Evolutionary conservation across 2,329 filamentous ascomycete species (phyloP), one percentile per base, ranked within the genome.

Genomic region (Monilinia aucupariae): DNA sequence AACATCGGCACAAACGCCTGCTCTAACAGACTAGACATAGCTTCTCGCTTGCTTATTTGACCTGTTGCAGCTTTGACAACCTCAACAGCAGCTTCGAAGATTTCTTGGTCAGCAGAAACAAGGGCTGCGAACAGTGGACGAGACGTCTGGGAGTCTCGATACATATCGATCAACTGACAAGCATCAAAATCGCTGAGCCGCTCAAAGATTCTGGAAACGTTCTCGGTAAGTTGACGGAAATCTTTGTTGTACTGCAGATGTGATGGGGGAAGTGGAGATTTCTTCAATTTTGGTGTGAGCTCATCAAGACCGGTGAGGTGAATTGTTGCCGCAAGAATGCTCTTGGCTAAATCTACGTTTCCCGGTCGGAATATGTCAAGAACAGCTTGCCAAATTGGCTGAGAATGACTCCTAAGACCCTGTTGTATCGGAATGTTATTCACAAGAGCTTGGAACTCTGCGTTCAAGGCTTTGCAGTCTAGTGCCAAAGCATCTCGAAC

Each of bases 21-120:
- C 50, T 78, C 73, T 3, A 83, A 71, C 66, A 84, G 72, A 66
- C 74, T 77, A 12, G 73, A 73, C n/a, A 84, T 73, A 7, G 81
- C 81, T 17, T 82, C 81, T 45, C 76, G 75, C 56, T 82, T 80
- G 25, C 77, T 78, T 41, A 78, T 73, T 74, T 96, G 85, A 10
- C 83, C 84, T 43, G 90, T 94, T 70, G 93, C 84, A 43, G 85
- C 85, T 75, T 96, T 96, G 67, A 97, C 82, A 34, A 97, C 78
- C 68, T 92, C 89, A 8, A 92, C 83, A 1, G 90, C 87, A 20
- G 90, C 88, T 72, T 92, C 88, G 65, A 91, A 91, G 41, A 94
- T 87, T 64, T 86, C 82, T 62, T 89, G 80, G 68, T 96, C 88
- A 20, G 91, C 90, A 50, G 92, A 92, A 62, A 97, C 86, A 8